These are phyloP conservation scores for Pestalotiopsis sp. DNA, from an alignment of 2,329 filamentous ascomycete genomes.

Conservation along the genomic window DNA sequence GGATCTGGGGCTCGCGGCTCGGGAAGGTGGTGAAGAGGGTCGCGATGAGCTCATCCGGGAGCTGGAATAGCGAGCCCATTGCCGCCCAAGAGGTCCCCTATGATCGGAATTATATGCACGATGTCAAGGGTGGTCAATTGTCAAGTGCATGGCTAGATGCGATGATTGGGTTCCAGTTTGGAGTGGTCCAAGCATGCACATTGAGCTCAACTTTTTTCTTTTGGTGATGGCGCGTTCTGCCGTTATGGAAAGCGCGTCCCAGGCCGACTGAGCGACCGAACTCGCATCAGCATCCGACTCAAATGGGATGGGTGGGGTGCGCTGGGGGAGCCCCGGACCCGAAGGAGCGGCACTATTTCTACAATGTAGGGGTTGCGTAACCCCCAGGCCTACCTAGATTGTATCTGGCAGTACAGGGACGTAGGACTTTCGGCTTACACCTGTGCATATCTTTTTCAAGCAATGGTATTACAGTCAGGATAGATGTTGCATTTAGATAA, in stretches of 20 bases:
- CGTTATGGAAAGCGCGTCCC: not conserved
- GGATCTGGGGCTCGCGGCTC: constrained; percentile 61
- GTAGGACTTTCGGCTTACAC: not conserved
- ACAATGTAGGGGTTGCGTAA: not conserved
- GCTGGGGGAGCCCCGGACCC: not conserved
- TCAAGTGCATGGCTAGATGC: not conserved
- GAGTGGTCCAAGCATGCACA: not conserved
- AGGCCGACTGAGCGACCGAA: not conserved
- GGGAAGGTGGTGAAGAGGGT: constrained; percentile 53
- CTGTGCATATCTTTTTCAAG: too few species aligned
- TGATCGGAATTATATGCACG: not conserved
- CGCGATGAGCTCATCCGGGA: constrained; percentile 54
- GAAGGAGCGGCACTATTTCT: not conserved
- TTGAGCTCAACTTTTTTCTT: not conserved
- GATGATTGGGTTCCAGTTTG: not conserved
- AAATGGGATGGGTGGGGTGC: not conserved
- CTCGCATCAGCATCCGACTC: not conserved
- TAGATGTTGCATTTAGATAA: too few species aligned
- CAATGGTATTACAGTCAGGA: too few species aligned
- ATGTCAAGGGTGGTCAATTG: not conserved
- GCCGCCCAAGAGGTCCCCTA: not conserved
- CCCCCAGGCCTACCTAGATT: not conserved
- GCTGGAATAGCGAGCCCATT: constrained; percentile 48
- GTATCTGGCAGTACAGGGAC: not conserved
- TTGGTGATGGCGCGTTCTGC: not conserved